Conservation (phyloP, 257 asterid species). For the Solanum megistacrolobum region DNA sequence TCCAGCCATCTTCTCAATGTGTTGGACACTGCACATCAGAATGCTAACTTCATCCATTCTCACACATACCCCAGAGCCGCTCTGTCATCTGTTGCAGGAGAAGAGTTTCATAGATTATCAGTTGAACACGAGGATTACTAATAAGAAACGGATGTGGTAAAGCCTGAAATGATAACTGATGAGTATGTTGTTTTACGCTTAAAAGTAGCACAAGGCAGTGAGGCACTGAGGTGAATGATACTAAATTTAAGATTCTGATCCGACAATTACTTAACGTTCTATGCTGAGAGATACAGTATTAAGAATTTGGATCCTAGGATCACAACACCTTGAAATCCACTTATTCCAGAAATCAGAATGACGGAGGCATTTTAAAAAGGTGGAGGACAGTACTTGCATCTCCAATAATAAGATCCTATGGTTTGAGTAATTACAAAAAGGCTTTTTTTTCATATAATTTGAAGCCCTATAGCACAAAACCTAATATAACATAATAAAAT, state of each 20-base stretch:
- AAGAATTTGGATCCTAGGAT: background rate
- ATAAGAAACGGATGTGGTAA: background rate
- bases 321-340: background rate
- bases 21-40: background rate
- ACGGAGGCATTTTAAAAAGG: background rate
- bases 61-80: background rate
- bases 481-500: background rate
- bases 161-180: background rate
- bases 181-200: background rate
- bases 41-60: background rate
- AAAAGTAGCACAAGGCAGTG: background rate
- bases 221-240: background rate
- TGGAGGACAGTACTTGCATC: background rate
- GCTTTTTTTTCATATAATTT: background rate
- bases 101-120: background rate
- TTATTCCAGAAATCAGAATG: background rate
- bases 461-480: background rate
- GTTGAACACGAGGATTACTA: background rate
- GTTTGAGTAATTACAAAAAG: background rate
- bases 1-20: background rate
- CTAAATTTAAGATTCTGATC: background rate
- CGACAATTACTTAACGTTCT: background rate
- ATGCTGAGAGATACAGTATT: background rate
- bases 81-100: background rate
- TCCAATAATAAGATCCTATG: background rate